phyloP scores from a whole-genome alignment of 192 early-diverging fungal genomes.

The Backusella tuberculispora region DNA sequence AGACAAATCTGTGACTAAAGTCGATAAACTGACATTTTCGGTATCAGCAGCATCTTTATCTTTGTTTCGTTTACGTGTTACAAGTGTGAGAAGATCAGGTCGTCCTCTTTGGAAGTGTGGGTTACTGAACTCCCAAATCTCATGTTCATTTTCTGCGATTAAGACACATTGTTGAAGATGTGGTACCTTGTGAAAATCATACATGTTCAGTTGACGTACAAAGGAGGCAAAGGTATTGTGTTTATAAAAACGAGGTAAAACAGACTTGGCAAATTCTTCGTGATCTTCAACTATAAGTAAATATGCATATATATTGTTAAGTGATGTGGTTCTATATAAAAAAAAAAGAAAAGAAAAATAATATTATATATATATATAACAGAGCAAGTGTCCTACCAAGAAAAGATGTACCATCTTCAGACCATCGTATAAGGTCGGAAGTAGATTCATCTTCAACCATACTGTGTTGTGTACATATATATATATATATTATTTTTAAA shows the following conservation, averaged over 20 bases:
- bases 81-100: slow-evolving; percentile 87
- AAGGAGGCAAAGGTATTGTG: slow-evolving; percentile 93
- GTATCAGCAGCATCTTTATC: slow-evolving; percentile 46
- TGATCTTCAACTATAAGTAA: slow-evolving; percentile 54
- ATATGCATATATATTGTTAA: neutral
- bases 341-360: neutral
- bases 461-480: slow-evolving; percentile 49
- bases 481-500: slow-evolving; percentile 8
- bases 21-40: slow-evolving; percentile 51
- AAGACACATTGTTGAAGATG: slow-evolving; percentile 92
- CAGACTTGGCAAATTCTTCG: slow-evolving; percentile 81
- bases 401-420: slow-evolving; percentile 87
- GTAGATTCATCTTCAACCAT: slow-evolving; percentile 89
- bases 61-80: slow-evolving; percentile 72
- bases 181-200: slow-evolving; percentile 97
- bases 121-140: slow-evolving; percentile 93
- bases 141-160: slow-evolving; percentile 71
- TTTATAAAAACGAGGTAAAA: slow-evolving; percentile 90
- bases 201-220: slow-evolving; percentile 94
- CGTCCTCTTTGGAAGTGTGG: slow-evolving; percentile 87
- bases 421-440: slow-evolving; percentile 89
- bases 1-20: slow-evolving; percentile 76
- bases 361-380: neutral
- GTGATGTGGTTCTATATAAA: neutral
- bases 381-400: slow-evolving; percentile 46